Base-by-base conservation (phyloP, 306 rosid genomes). In the Cucurbita maxima region DNA sequence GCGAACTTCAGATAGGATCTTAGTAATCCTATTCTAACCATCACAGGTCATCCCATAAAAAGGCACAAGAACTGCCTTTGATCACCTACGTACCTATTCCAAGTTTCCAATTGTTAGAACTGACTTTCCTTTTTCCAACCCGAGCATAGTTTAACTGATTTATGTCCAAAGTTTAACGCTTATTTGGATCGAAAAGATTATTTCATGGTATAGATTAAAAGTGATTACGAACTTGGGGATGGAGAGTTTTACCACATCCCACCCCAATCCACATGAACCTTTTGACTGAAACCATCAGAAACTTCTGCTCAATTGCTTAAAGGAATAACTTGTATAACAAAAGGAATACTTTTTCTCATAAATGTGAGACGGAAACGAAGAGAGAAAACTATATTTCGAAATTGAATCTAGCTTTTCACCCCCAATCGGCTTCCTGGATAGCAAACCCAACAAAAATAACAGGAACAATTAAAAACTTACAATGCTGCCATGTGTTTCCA, bases 401-500 rank as follows among this genome's bases (percentile, higher is more conserved):
- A 63, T 40, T 63, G 25, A 63, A 16, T 34, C 51, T 45, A 60
- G 7, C 2, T 62, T 38, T 62, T 16, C 48, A 38, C 48, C 48
- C 14, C 1, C 16, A 19, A 44, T 64, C 15, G 40, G 6, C 48
- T 15, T 7, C 15, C 19, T 62, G 70, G 47, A 62, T 40, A n/a
- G 10, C 53, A 19, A 64, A 10, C 18, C 7, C 47, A 71, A 71
- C 54, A 50, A 10, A 38, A 55, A 20, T 10, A 54, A 18, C 14
- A 18, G 58, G n/a, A 54, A 55, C 7, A 48, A 47, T 7, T 19
- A 4, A 50, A 54, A 75, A 76, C 92, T 80, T 78, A 94, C 97
- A 77, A 79, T 92, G 96, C 79, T 88, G 93, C 99, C 99, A 94
- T 40, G 99, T 91, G 82, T 91, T 94, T 73, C 92, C 94, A 34